Evolutionary conservation across 1,139 yeast genomes (phyloP), one percentile per base, ranked within the genome.

Genomic region (Nakaseomyces delphensis): DNA sequence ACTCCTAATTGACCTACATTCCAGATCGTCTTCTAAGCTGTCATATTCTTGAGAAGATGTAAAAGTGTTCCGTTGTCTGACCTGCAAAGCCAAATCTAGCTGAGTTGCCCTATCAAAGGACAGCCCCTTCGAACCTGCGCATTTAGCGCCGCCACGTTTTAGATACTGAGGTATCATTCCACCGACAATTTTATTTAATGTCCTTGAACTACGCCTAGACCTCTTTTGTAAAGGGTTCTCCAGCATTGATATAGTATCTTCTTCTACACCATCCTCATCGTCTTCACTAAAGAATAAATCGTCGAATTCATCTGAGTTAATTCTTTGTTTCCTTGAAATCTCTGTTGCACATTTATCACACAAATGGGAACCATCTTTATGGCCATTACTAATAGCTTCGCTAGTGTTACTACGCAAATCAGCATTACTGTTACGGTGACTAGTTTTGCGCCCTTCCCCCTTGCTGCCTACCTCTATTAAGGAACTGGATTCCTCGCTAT

Each of bases 111-210:
- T 33, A 8, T 33, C 37, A n/a, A 33, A 33, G 16, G 37, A 21
- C 4, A 33, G 16, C 10, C 37, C 27, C 23, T 31, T 31, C 2
- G 23, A 31, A 13, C 23, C 23, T 7, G 13, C 35, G 13, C 23
- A 31, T 11, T 11, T 31, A 3, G 35, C 7, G 18, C 9, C 6
- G 4, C 14, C n/a, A 18, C 23, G 14, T 16, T 31, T 31, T 18
- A 31, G 13, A 31, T 31, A 31, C n/a, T 31, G 35, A 8, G 35
- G 35, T 4, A 31, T 31, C 9, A 31, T 31, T 31, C 35, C 35
- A 7, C 35, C 35, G 10, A 31, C 35, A 9, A 31, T 31, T 13
- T 31, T 31, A 18, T 31, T 31, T 8, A 31, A 18, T 4, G 35
- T 19, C 23, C 18, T 31, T 18, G 35, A 31, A 13, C 23, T 31